These are phyloP conservation scores for Fusarium udum DNA, from an alignment of 2,329 filamentous ascomycete species.

Conservation along the genomic window DNA sequence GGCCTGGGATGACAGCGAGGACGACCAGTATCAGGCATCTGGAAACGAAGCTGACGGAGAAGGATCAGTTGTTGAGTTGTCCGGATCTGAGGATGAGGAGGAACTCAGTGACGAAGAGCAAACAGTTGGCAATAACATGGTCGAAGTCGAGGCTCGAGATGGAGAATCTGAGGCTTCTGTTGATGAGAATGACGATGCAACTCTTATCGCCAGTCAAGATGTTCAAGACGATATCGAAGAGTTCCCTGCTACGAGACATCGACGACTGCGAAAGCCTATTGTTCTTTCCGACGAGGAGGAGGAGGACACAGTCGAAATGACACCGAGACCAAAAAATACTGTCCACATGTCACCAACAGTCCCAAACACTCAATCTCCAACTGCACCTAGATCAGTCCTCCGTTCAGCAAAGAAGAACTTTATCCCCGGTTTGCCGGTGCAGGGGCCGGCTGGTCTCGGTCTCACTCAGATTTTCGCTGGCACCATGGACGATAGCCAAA, in stretches of 20 bases:
- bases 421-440: slow-evolving; percentile 73
- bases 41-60: slow-evolving; percentile 52
- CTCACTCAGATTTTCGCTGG: slow-evolving; percentile 92
- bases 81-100: slow-evolving; percentile 55
- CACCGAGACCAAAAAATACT: slow-evolving; percentile 58
- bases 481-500: slow-evolving; percentile 78
- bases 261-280: slow-evolving; percentile 60
- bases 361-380: slow-evolving; percentile 58
- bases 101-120: slow-evolving; percentile 49
- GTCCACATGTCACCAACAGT: slow-evolving; percentile 54
- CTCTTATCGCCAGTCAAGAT: slow-evolving; percentile 53
- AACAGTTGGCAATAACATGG: slow-evolving; percentile 45
- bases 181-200: slow-evolving; percentile 38
- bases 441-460: slow-evolving; percentile 72
- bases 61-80: slow-evolving; percentile 53
- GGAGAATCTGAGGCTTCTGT: slow-evolving; percentile 48
- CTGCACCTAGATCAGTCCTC: slow-evolving; percentile 70
- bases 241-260: slow-evolving; percentile 53
- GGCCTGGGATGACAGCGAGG: slow-evolving; percentile 66
- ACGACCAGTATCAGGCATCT: slow-evolving; percentile 59
- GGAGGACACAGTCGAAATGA: slow-evolving; percentile 56
- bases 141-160: slow-evolving; percentile 54
- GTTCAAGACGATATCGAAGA: slow-evolving; percentile 47
- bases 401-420: slow-evolving; percentile 75
- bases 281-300: slow-evolving; percentile 68